Evolutionary conservation across 768 basidiomycete species (phyloP), one percentile per base, ranked within the genome.

Genomic region (Epithele typhae): DNA sequence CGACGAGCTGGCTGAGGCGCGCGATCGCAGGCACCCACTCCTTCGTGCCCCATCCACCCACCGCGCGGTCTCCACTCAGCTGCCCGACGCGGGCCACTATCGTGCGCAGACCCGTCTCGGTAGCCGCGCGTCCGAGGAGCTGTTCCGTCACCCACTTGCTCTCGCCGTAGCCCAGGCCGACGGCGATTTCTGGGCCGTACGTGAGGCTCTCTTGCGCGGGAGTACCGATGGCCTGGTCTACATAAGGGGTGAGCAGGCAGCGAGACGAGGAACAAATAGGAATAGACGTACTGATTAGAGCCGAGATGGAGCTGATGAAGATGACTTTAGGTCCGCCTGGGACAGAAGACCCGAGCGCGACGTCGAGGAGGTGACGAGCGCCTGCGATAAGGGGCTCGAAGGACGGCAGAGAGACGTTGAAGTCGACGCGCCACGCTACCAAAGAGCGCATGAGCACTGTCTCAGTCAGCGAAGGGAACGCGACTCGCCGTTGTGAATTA

Each of bases 11-110:
- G 75, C 49, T 55, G 15, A 34, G 46, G 22, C 48, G 52, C 30
- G 55, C 63, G 8, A 77, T 58, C 27, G 68, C 64, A 19, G 76
- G 74, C n/a, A 77, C 54, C 77, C 76, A 69, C 21, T 68, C 67
- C 1, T 54, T 53, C 24, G 57, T 56, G 32, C 57, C 56, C 67
- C 66, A 68, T 5, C 60, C 52, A 4, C 67, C 67, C 12, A 50
- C 63, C 3, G 18, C 22, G 6, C 44, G 30, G 10, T 61, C 52
- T 10, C 67, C 67, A 34, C 44, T 60, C 12, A 65, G 51, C 49
- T 66, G 64, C 4, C 64, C 64, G 12, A 70, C 61, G 15, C 65
- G 60, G 35, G 71, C 62, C 3, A 64, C 64, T 0, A 64, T 62
- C 1, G 64, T 60, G 4, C 54, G 46, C 4, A 72, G 57, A 0